These are phyloP conservation scores for Cladosporium sp. DNA, from an alignment of 2,329 filamentous ascomycete genomes.

Conservation along the genomic window DNA sequence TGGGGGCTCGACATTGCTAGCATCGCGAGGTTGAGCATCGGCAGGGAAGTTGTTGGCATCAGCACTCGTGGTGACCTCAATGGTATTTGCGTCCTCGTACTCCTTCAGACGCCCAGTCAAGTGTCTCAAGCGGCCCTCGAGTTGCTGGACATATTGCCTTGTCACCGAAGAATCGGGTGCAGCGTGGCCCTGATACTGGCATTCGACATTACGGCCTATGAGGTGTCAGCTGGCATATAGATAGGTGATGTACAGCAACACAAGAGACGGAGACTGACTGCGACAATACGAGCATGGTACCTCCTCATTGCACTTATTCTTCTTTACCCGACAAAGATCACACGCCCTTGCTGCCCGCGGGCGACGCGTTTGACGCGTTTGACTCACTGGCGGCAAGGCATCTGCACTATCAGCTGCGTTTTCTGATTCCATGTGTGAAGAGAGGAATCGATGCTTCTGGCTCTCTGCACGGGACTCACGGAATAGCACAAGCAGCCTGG, in stretches of 20 bases:
- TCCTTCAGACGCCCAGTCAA: neutral
- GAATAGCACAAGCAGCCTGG: neutral
- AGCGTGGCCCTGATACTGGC: neutral
- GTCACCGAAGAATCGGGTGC: neutral
- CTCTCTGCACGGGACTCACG: neutral
- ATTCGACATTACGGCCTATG: neutral
- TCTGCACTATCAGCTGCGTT: neutral
- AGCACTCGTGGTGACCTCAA: neutral
- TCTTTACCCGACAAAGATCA: neutral
- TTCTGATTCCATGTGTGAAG: neutral
- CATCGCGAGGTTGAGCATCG: neutral
- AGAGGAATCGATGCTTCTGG: neutral
- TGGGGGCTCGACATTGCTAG: neutral
- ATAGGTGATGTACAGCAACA: neutral
- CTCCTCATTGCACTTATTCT: neutral
- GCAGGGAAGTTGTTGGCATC: neutral
- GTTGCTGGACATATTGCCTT: neutral
- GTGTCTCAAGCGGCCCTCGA: neutral
- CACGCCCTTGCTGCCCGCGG: neutral
- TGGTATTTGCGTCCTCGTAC: neutral
- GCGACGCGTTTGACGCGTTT: neutral
- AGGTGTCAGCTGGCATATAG: neutral
- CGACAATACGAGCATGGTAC: neutral
- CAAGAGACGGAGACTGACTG: neutral
- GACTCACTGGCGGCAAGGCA: neutral